Evolutionary conservation across 805 yeast genomes (phyloP).

Genomic region (Candida peoriensis): DNA sequence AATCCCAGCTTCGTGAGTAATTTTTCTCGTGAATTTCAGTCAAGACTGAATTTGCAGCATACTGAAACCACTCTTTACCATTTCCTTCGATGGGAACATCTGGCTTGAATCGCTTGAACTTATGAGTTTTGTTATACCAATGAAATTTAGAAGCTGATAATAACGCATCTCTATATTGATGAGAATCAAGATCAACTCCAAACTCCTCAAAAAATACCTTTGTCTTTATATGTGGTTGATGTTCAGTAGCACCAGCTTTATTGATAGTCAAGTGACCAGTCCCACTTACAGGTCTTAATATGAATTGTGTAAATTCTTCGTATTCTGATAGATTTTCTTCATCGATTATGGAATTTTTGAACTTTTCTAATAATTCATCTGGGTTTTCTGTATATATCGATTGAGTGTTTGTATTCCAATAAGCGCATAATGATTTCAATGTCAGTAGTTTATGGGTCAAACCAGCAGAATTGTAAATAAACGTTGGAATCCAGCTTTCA

Average conservation of each 20-base stretch:
- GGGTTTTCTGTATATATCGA: slow-evolving; percentile 44
- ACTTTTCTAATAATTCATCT: slow-evolving; percentile 42
- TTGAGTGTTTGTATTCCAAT: slow-evolving; percentile 71
- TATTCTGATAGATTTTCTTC: slow-evolving; percentile 29
- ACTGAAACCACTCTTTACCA: slow-evolving; percentile 78
- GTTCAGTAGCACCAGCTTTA: slow-evolving; percentile 69
- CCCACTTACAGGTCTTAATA: slow-evolving; percentile 87
- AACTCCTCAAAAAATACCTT: slow-evolving; percentile 83
- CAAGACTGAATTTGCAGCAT: slow-evolving; percentile 71
- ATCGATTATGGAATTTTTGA: slow-evolving; percentile 39
- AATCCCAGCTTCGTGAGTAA: slow-evolving; percentile 86
- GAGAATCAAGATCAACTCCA: slow-evolving; percentile 78
- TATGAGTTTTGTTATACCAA: slow-evolving; percentile 70
- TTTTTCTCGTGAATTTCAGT: slow-evolving; percentile 79
- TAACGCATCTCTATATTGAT: slow-evolving; percentile 77
- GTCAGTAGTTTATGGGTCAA: slow-evolving; percentile 75
- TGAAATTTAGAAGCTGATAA: slow-evolving; percentile 79
- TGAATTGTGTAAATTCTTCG: slow-evolving; percentile 37
- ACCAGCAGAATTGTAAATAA: slow-evolving; percentile 63
- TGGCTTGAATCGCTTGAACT: slow-evolving; percentile 71
- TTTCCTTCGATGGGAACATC: slow-evolving; percentile 41
- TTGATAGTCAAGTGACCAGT: slow-evolving; percentile 76
- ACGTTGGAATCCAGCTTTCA: slow-evolving; percentile 77
- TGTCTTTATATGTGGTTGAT: slow-evolving; percentile 63
- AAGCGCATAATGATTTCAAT: slow-evolving; percentile 67